Conservation (phyloP, 108 stramenopile species). For the Cyclotella kingstonii region DNA sequence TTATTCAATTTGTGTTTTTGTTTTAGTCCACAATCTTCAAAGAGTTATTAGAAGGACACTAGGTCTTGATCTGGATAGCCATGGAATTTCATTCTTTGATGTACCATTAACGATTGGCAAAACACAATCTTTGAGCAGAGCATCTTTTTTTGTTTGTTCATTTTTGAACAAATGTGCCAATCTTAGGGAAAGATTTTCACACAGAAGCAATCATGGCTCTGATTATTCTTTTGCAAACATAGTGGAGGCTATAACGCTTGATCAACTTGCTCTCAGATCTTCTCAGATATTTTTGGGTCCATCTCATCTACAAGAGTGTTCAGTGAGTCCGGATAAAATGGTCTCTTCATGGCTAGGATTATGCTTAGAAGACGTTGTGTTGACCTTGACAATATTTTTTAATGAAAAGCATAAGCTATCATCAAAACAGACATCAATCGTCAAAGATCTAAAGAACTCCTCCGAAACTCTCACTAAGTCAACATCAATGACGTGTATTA, state of each 20-base stretch:
- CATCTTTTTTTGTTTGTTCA: slow-evolving; percentile 35
- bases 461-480: too few species aligned
- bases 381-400: too few species aligned
- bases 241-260: slow-evolving; percentile 11
- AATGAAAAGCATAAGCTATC: neutral
- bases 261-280: neutral
- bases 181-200: neutral
- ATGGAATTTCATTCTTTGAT: slow-evolving; percentile 14
- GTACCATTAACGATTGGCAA: slow-evolving; percentile 39
- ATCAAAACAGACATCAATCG: neutral
- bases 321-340: too few species aligned
- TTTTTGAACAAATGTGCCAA: slow-evolving; percentile 33
- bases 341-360: too few species aligned
- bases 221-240: slow-evolving; percentile 5
- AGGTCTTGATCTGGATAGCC: neutral
- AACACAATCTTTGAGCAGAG: slow-evolving; percentile 22
- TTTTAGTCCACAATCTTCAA: slow-evolving; percentile 29
- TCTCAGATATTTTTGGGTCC: neutral
- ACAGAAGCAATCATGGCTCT: slow-evolving; percentile 1
- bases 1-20: slow-evolving; percentile 25
- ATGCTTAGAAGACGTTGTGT: too few species aligned
- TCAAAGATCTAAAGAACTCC: too few species aligned
- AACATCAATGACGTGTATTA: neutral
- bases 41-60: slow-evolving; percentile 18
- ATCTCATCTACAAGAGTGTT: too few species aligned